Conservation (phyloP, 805 yeast genomes). For the Zygosaccharomyces bailii region DNA sequence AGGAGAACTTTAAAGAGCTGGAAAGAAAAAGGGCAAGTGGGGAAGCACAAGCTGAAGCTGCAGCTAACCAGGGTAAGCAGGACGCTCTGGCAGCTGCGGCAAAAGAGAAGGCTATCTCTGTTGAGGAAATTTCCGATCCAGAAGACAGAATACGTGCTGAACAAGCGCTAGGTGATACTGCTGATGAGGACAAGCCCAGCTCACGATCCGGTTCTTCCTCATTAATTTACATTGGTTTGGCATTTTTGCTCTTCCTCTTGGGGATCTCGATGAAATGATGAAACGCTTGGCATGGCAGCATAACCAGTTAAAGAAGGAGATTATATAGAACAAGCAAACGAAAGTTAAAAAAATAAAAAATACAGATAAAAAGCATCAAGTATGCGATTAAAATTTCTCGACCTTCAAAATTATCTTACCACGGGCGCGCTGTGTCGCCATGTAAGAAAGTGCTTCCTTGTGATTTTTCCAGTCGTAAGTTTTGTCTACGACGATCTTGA, state of each 20-base stretch:
- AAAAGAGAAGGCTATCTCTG: slow-evolving; percentile 32
- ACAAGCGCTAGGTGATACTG: slow-evolving; percentile 24
- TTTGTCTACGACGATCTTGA: slow-evolving; percentile 53
- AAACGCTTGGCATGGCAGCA: slow-evolving; percentile 4
- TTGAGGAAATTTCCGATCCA: slow-evolving; percentile 51
- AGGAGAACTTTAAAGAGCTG: slow-evolving; percentile 27
- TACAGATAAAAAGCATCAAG: background rate
- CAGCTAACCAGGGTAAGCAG: slow-evolving; percentile 14
- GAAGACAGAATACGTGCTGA: slow-evolving; percentile 64
- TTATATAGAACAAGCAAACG: slow-evolving; percentile 14
- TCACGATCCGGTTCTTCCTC: slow-evolving; percentile 17
- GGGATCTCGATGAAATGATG: slow-evolving; percentile 34
- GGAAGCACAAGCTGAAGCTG: slow-evolving; percentile 9
- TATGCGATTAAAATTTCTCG: slow-evolving; percentile 37
- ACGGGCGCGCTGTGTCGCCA: slow-evolving; percentile 50
- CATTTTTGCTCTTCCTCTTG: slow-evolving; percentile 33
- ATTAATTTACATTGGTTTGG: slow-evolving; percentile 34
- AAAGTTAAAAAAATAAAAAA: background rate
- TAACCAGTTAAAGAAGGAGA: slow-evolving; percentile 8
- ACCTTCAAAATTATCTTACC: slow-evolving; percentile 65
- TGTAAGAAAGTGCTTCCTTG: slow-evolving; percentile 50
- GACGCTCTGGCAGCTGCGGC: slow-evolving; percentile 32
- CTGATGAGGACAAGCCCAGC: slow-evolving; percentile 10
- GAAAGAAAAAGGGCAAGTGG: slow-evolving; percentile 22
- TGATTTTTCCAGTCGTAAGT: slow-evolving; percentile 54